Conservation (phyloP, 179 eudicot genomes). For the Dionaea muscipula region DNA sequence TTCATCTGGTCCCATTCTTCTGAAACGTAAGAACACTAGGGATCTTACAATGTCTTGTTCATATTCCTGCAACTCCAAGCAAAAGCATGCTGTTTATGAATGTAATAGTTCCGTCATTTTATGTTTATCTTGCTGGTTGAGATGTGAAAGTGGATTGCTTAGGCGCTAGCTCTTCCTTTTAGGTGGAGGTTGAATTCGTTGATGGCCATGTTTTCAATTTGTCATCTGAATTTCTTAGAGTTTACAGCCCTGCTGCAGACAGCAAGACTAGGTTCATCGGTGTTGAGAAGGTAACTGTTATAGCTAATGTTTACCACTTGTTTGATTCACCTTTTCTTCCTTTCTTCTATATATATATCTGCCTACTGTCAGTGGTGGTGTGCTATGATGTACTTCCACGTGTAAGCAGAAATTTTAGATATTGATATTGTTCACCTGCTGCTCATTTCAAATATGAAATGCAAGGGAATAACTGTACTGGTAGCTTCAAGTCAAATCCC, state of each 20-base stretch:
- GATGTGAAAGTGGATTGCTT: background rate
- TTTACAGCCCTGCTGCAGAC: slow-evolving; percentile 86
- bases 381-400: background rate
- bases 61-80: background rate
- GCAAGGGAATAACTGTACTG: no score
- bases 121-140: background rate
- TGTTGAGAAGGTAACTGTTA: slow-evolving; percentile 75
- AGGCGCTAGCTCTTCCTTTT: slow-evolving; percentile 6
- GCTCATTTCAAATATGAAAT: no score
- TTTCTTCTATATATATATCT: no score
- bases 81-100: background rate
- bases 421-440: no score
- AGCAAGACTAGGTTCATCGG: slow-evolving; percentile 72
- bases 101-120: background rate
- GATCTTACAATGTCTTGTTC: no score
- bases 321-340: background rate
- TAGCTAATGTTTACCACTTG: background rate
- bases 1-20: no score
- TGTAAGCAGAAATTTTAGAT: no score
- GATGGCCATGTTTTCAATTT: slow-evolving; percentile 39
- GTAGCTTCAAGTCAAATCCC: no score
- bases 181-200: slow-evolving; percentile 77
- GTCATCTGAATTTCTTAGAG: slow-evolving; percentile 75
- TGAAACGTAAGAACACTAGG: no score
- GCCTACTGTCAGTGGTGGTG: background rate